Evolutionary conservation across 495 filamentous ascomycete genomes (phyloP).

Genomic region (Xylaria acuta): DNA sequence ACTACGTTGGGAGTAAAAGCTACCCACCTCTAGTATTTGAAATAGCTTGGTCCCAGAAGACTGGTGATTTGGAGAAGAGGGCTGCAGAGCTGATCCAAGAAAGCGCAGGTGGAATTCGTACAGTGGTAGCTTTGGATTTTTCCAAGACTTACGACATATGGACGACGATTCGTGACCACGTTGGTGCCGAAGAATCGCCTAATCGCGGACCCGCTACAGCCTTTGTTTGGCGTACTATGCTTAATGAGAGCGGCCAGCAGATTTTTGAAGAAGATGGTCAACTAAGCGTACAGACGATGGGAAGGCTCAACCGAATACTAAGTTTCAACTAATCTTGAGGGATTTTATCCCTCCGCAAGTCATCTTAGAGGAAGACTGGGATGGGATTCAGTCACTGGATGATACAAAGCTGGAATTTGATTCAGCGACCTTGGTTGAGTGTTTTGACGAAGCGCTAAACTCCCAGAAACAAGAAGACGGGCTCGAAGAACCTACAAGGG

Average conservation of each 20-base stretch:
- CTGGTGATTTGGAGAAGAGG: neutral
- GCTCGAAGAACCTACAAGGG: neutral
- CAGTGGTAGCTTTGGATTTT: slow-evolving; percentile 7
- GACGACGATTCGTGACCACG: neutral
- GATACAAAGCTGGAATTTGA: slow-evolving; percentile 7
- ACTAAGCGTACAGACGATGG: neutral
- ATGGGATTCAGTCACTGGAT: neutral
- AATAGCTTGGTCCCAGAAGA: slow-evolving; percentile 4
- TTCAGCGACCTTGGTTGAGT: neutral
- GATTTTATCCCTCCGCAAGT: neutral
- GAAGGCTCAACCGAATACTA: neutral
- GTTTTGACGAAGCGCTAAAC: neutral
- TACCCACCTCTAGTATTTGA: neutral
- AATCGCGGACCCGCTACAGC: slow-evolving; percentile 7
- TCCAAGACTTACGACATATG: neutral
- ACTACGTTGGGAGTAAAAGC: neutral
- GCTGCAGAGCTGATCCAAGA: slow-evolving; percentile 4
- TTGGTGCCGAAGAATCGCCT: neutral
- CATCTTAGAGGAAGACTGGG: neutral
- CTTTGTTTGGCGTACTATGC: neutral
- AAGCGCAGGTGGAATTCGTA: neutral
- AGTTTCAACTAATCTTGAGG: neutral
- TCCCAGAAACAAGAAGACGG: neutral
- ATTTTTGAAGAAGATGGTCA: neutral
- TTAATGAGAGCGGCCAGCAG: neutral